Percentiles rank a stretch among this genome's conserved stretches.
These are phyloP conservation scores for Populus euphratica DNA, from an alignment of 345 rosid genomes.

Conservation along the genomic window DNA sequence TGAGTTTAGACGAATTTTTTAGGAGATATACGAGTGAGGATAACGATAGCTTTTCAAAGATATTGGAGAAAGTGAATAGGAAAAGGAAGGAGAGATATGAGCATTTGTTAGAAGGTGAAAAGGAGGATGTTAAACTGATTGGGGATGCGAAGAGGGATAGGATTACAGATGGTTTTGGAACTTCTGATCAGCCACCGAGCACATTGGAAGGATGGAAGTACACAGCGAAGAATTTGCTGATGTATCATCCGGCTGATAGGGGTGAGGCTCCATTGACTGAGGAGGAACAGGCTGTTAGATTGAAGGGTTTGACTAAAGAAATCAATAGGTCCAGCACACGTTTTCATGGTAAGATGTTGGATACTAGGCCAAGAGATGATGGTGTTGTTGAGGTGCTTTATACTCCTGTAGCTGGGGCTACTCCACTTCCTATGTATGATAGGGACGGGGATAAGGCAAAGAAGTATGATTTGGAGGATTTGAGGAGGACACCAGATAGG, in stretches of 20 bases:
- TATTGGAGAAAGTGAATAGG: slow-evolving; percentile 81
- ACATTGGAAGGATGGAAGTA: slow-evolving; percentile 89
- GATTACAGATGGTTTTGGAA: slow-evolving; percentile 92
- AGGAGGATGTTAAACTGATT: slow-evolving; percentile 39
- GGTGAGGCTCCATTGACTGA: slow-evolving; percentile 82
- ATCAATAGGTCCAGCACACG: slow-evolving; percentile 62
- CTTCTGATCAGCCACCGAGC: slow-evolving; percentile 85
- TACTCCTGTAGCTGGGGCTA: slow-evolving; percentile 68
- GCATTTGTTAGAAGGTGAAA: slow-evolving; percentile 61
- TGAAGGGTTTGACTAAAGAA: slow-evolving; percentile 74
- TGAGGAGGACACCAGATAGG: slow-evolving; percentile 75
- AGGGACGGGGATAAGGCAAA: slow-evolving; percentile 71
- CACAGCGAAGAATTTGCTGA: slow-evolving; percentile 80
- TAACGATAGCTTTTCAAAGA: slow-evolving; percentile 79
- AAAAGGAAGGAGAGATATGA: slow-evolving; percentile 74
- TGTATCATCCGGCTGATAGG: slow-evolving; percentile 90
- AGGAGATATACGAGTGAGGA: slow-evolving; percentile 90
- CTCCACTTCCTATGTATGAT: slow-evolving; percentile 58
- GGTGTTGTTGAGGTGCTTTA: slow-evolving; percentile 77
- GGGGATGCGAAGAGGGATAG: slow-evolving; percentile 66
- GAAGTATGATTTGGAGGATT: slow-evolving; percentile 85
- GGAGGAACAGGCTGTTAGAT: slow-evolving; percentile 64
- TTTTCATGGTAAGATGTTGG: slow-evolving; percentile 85
- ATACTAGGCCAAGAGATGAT: slow-evolving; percentile 76
- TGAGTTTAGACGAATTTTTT: slow-evolving; percentile 76